A percentile compares a stretch with the other conserved stretches of the same genome.
Conservation (phyloP, 257 asterid genomes). For the Solanum microdontum region DNA sequence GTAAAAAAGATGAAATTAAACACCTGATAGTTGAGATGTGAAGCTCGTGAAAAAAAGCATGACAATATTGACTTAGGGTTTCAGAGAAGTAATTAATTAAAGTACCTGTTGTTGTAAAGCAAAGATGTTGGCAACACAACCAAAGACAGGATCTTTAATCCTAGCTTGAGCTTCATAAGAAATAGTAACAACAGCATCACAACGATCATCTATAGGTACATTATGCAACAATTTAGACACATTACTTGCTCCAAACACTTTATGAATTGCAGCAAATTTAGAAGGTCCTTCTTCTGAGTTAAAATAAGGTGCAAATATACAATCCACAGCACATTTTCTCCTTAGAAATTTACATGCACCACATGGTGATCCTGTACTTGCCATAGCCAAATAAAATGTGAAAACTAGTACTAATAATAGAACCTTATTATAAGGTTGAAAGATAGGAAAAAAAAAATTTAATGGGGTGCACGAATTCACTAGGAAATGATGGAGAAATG, state of each 20-base stretch:
- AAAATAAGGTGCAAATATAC: slow-evolving; percentile 77
- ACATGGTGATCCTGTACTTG: slow-evolving; percentile 66
- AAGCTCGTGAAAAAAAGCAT: not conserved
- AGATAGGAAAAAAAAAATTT: not conserved
- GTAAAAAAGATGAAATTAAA: not conserved
- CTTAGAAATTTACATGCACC: slow-evolving; percentile 96
- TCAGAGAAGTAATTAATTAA: not conserved
- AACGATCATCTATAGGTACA: slow-evolving; percentile 57
- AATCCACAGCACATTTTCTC: slow-evolving; percentile 66
- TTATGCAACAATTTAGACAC: slow-evolving; percentile 65
- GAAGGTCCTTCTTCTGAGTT: slow-evolving; percentile 79
- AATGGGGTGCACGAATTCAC: not conserved
- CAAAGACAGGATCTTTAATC: slow-evolving; percentile 73
- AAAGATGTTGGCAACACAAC: slow-evolving; percentile 72
- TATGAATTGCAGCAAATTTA: slow-evolving; percentile 87
- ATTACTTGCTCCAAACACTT: slow-evolving; percentile 93
- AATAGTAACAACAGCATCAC: slow-evolving; percentile 75
- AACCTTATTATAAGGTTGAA: not conserved
- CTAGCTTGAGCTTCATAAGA: slow-evolving; percentile 92
- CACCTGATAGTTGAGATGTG: not conserved
- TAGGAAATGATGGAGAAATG: not conserved
- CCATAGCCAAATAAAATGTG: not conserved
- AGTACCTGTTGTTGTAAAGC: slow-evolving; percentile 89
- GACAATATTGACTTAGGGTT: not conserved
- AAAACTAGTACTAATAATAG: not conserved